Conservation (phyloP, 2,329 filamentous ascomycete genomes). For the Scedosporium minutisporum region DNA sequence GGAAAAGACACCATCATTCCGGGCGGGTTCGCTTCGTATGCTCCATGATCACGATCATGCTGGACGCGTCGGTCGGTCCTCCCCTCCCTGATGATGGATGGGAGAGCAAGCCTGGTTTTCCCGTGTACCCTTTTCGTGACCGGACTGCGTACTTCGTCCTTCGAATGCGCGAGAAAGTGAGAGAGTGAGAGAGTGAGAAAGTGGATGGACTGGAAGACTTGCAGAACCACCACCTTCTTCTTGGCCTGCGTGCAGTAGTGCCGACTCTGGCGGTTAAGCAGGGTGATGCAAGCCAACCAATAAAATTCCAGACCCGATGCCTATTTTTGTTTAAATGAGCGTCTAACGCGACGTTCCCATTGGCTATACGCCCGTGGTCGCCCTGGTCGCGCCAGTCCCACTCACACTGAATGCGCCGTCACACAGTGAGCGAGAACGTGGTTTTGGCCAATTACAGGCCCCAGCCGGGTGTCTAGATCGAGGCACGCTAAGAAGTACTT, state of each 20-base stretch:
- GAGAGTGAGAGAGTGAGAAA: background rate
- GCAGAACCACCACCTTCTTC: background rate
- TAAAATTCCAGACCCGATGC: background rate
- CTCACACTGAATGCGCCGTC: conserved; percentile 3
- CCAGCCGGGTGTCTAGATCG: background rate
- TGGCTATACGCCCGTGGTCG: background rate
- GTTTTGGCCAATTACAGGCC: background rate
- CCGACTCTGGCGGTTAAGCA: conserved; percentile 4
- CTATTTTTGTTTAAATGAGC: background rate
- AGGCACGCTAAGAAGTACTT: background rate
- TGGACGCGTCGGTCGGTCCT: background rate
- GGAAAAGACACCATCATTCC: background rate
- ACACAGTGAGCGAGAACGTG: background rate
- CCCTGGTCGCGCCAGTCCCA: conserved; percentile 2
- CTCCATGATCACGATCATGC: background rate
- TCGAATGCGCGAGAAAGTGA: background rate
- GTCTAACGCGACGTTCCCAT: background rate
- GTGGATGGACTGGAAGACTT: background rate
- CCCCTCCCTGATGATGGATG: background rate
- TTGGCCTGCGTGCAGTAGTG: background rate
- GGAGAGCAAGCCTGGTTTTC: too few relatives aligned
- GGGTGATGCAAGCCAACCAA: background rate
- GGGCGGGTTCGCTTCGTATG: background rate
- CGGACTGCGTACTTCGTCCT: too few relatives aligned
- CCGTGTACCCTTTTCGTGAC: too few relatives aligned